phyloP scores from a whole-genome alignment of 1,284 basidiomycete species.

The Malassezia pachydermatis region DNA sequence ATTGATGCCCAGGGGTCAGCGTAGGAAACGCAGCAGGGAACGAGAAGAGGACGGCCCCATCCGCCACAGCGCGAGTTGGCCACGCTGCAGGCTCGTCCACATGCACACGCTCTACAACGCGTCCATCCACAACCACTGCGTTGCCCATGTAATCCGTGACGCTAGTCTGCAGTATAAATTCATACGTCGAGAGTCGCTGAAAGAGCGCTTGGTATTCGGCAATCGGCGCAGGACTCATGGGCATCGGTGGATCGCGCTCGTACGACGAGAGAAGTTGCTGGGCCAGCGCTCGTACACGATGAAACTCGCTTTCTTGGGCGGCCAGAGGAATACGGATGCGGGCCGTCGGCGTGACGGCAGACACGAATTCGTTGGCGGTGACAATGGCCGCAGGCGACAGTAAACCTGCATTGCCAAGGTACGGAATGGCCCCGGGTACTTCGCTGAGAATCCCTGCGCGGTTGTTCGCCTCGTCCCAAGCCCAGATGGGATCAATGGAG shows the following conservation, averaged over 20 bases:
- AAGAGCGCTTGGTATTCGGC: slow-evolving; percentile 16
- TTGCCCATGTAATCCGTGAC: slow-evolving; percentile 16
- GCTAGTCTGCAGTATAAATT: slow-evolving; percentile 15
- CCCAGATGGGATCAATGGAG: slow-evolving; percentile 20
- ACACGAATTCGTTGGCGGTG: no score
- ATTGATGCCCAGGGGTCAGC: background rate
- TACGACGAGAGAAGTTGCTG: slow-evolving; percentile 4
- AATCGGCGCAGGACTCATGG: slow-evolving; percentile 2
- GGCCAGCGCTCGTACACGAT: slow-evolving; percentile 11
- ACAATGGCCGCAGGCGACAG: slow-evolving; percentile 1
- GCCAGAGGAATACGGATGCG: slow-evolving; percentile 2
- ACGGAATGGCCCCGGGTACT: slow-evolving; percentile 20
- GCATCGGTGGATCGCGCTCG: background rate
- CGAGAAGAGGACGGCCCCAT: background rate
- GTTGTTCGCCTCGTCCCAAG: background rate
- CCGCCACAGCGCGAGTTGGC: background rate
- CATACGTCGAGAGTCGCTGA: slow-evolving; percentile 16
- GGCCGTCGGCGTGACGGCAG: background rate
- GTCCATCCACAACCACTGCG: slow-evolving; percentile 4
- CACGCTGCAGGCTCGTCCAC: slow-evolving; percentile 1
- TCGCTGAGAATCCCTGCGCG: background rate
- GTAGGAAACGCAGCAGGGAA: slow-evolving; percentile 5
- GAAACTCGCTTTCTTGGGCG: slow-evolving; percentile 14
- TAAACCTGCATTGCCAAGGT: slow-evolving; percentile 26
- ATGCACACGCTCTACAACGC: background rate